A percentile compares a stretch with the other conserved stretches of the same genome.
These are phyloP conservation scores for Lactifluus piperatus DNA, from an alignment of 768 basidiomycete genomes.

Conservation along the genomic window DNA sequence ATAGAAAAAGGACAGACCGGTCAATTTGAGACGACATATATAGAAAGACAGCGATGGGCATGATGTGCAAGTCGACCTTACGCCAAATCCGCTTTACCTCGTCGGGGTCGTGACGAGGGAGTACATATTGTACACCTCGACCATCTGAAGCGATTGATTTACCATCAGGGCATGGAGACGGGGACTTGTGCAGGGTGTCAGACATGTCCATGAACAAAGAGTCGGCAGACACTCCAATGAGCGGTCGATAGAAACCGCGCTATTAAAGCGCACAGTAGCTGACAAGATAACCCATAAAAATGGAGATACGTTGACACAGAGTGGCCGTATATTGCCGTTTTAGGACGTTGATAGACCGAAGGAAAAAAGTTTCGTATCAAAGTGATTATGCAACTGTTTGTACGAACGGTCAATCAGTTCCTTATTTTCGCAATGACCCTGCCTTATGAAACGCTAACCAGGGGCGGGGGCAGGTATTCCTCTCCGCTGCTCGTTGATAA, in stretches of 20 bases:
- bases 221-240: not conserved
- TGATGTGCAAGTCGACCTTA: not conserved
- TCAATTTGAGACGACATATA: not conserved
- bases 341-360: not conserved
- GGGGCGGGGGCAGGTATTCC: not conserved
- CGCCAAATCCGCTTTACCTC: not conserved
- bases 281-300: not conserved
- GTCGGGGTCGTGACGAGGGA: not conserved
- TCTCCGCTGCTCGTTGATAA: conserved; percentile 36
- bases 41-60: not conserved
- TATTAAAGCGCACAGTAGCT: not conserved
- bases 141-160: not conserved
- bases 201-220: not conserved
- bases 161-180: not conserved
- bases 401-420: not conserved
- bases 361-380: not conserved
- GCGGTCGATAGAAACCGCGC: not conserved
- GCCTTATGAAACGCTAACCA: not conserved
- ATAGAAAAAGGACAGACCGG: not conserved
- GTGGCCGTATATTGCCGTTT: not conserved
- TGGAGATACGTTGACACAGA: not conserved
- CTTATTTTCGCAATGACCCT: not conserved
- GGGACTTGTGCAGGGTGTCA: not conserved
- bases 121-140: not conserved
- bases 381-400: not conserved